Conservation (phyloP, 208 protist species). For the Tritrichomonas foetus region DNA sequence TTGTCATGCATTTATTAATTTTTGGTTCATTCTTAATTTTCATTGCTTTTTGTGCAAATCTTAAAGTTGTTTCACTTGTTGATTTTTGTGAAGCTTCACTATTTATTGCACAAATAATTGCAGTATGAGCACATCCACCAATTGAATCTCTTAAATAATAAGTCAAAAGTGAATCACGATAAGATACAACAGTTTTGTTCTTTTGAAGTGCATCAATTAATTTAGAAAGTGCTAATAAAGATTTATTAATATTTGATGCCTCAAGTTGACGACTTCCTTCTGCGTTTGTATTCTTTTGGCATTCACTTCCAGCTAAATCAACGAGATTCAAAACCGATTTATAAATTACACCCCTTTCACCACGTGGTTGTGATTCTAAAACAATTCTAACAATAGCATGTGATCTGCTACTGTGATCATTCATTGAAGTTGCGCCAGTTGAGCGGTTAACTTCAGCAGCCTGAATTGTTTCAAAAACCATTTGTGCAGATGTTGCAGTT, state of each 20-base stretch:
- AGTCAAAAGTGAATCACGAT: not conserved
- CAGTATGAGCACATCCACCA: not conserved
- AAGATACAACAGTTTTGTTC: not conserved
- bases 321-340: not conserved
- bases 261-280: not conserved
- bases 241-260: not conserved
- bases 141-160: not conserved
- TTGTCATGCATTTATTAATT: not conserved
- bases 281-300: not conserved
- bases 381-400: not conserved
- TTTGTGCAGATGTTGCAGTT: not conserved
- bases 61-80: not conserved
- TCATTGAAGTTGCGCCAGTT: not conserved
- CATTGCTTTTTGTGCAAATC: not conserved
- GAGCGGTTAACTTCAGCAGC: not conserved
- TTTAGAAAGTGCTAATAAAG: not conserved
- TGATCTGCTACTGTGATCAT: not conserved
- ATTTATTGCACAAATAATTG: conserved; percentile 6
- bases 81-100: not conserved
- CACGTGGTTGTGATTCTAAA: not conserved
- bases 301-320: conserved; percentile 36
- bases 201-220: not conserved
- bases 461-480: not conserved
- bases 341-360: not conserved
- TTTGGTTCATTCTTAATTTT: not conserved